Percentiles rank a stretch among this genome's conserved stretches.
phyloP scores from a whole-genome alignment of 169 alveolate species.

The Miamiensis avidus region DNA sequence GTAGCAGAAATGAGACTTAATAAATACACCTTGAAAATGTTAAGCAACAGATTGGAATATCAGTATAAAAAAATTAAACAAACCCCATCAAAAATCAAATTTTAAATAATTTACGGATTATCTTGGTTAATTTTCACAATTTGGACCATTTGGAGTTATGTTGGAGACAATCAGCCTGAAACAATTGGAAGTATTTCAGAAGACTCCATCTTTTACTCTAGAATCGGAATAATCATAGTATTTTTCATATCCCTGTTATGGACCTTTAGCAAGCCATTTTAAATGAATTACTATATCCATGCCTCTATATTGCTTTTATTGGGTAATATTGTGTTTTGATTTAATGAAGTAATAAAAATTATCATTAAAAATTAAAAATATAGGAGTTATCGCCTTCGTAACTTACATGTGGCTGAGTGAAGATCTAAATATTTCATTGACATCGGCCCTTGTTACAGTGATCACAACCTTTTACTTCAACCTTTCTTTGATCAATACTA shows the following conservation, averaged over 20 bases:
- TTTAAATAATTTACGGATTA: background rate
- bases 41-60: background rate
- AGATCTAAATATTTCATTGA: constrained; percentile 2
- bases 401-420: background rate
- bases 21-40: constrained; percentile 10
- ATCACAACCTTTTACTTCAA: constrained; percentile 10
- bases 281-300: no score
- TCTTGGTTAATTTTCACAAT: no score
- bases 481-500: background rate
- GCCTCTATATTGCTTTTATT: background rate
- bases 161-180: background rate
- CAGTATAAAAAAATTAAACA: no score
- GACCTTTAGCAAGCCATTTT: background rate
- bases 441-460: background rate
- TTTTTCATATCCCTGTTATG: background rate
- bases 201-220: background rate
- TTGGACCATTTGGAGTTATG: background rate
- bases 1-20: constrained; percentile 37
- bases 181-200: background rate
- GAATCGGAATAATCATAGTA: background rate
- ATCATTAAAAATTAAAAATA: no score
- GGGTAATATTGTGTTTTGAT: background rate
- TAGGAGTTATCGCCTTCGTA: constrained; percentile 3
- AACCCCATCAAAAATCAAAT: background rate
- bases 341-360: no score